Evolutionary conservation across 805 yeast species (phyloP).

Genomic region (Teunomyces kruisii): DNA sequence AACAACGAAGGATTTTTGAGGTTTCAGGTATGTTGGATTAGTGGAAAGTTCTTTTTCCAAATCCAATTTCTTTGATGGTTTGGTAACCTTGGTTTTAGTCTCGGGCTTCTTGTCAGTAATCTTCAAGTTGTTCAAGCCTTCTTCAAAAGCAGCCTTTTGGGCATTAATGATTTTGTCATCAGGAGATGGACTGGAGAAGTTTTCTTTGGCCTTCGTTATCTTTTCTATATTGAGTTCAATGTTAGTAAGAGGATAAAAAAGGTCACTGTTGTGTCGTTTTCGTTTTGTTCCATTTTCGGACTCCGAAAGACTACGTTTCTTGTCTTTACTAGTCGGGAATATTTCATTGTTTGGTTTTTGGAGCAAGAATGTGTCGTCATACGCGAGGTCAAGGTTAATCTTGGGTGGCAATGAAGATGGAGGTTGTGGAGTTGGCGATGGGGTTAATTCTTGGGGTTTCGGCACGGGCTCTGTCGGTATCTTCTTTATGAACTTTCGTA

Average conservation of each 20-base stretch:
- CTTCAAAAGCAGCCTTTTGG: slow-evolving; percentile 48
- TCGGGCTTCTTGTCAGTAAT: slow-evolving; percentile 13
- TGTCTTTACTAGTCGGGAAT: neutral
- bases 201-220: slow-evolving; percentile 44
- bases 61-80: slow-evolving; percentile 46
- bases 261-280: slow-evolving; percentile 17
- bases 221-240: slow-evolving; percentile 30
- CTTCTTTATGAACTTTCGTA: neutral
- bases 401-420: neutral
- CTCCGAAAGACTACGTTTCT: slow-evolving; percentile 2
- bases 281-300: slow-evolving; percentile 18
- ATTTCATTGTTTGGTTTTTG: slow-evolving; percentile 5
- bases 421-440: neutral
- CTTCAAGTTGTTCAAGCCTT: slow-evolving; percentile 26
- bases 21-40: slow-evolving; percentile 40
- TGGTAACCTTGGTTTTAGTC: slow-evolving; percentile 25
- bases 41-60: slow-evolving; percentile 36
- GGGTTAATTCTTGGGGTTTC: neutral
- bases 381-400: neutral
- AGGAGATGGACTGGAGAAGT: slow-evolving; percentile 74
- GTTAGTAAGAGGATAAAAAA: slow-evolving; percentile 43
- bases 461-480: neutral
- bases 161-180: slow-evolving; percentile 70
- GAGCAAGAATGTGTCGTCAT: neutral
- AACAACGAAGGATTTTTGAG: slow-evolving; percentile 69